These are phyloP conservation scores for Didymella arachidicola DNA, from an alignment of 2,329 filamentous ascomycete species.

Conservation along the genomic window DNA sequence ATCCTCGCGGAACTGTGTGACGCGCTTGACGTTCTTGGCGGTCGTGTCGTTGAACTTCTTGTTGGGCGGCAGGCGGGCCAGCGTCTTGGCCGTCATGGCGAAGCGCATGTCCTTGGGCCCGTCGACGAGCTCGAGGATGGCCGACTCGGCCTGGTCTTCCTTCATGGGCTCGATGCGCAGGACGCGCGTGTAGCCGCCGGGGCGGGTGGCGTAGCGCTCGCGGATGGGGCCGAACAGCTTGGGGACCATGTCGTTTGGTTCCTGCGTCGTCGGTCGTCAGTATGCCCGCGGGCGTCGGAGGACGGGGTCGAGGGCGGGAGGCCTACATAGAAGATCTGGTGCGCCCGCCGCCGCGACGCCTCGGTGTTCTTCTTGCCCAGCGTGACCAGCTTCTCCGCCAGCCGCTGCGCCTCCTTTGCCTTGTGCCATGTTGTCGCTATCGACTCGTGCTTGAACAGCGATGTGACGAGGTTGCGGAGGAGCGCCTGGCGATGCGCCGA, in stretches of 20 bases:
- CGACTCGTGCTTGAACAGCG: slow-evolving; percentile 89
- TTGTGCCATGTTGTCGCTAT: slow-evolving; percentile 96
- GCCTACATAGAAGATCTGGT: slow-evolving; percentile 83
- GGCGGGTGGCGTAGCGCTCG: slow-evolving; percentile 77
- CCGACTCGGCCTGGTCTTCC: slow-evolving; percentile 84
- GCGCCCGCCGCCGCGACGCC: slow-evolving; percentile 76
- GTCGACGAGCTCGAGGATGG: slow-evolving; percentile 94
- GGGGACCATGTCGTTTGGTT: slow-evolving; percentile 72
- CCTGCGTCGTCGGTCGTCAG: slow-evolving; percentile 56
- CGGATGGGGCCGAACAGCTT: slow-evolving; percentile 89
- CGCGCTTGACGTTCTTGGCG: slow-evolving; percentile 79
- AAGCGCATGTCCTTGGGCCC: slow-evolving; percentile 94
- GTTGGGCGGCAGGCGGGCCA: slow-evolving; percentile 68
- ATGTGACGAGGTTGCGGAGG: slow-evolving; percentile 93
- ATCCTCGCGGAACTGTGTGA: slow-evolving; percentile 74
- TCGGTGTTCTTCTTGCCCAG: slow-evolving; percentile 92
- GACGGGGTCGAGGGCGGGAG: background rate
- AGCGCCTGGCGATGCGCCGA: slow-evolving; percentile 91
- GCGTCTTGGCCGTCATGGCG: slow-evolving; percentile 86
- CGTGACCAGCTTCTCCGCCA: slow-evolving; percentile 95
- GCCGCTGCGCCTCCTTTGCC: slow-evolving; percentile 92
- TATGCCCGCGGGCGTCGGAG: slow-evolving; percentile 20
- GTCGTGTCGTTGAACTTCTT: slow-evolving; percentile 74
- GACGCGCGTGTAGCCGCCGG: slow-evolving; percentile 94
- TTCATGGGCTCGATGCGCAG: slow-evolving; percentile 90